Evolutionary conservation across 805 yeast species (phyloP), one percentile per base, ranked within the genome.

Genomic region (Kluyveromyces siamensis): DNA sequence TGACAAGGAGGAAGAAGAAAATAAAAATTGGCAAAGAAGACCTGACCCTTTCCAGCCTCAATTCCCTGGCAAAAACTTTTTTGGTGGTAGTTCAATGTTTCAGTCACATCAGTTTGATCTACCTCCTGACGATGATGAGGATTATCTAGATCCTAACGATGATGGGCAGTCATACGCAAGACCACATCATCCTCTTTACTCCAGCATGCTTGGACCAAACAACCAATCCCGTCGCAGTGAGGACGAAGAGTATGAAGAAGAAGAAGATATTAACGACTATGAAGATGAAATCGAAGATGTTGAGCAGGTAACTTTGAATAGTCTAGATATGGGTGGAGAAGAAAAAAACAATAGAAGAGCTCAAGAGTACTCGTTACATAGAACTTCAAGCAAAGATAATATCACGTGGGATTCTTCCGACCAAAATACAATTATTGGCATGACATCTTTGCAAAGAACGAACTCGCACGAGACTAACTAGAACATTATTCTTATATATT

Each of bases 131-230:
- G 76, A 76, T 27, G 85, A 77, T 13, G 88, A 84, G 51, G 89
- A 82, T 51, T 83, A 84, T 57, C 79, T 78, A 56, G 90, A 84
- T 60, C 90, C 91, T 1, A 83, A 84, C 58, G 91, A 85, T 62
- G 91, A 84, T 58, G 91, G 91, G 0, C 80, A 78, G 59, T 81
- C 87, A 1, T 84, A 84, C 63, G 79, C 80, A 47, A 82, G 79
- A 60, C 72, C 74, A 21, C 68, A 73, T 39, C 79, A 81, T 56
- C 83, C 87, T 6, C 63, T 83, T 48, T 83, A 84, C 54, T 60
- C 56, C 45, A 67, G 56, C 54, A 59, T 62, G 61, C 55, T 61
- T 30, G 62, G 64, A 2, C 63, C 55, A 4, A 52, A 64, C 53
- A 27, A 38, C 16, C n/a, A 33, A 10, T 27, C 45, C 4, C 36